These are phyloP conservation scores for Spinacia oleracea DNA, from an alignment of 179 eudicot species.

Conservation along the genomic window DNA sequence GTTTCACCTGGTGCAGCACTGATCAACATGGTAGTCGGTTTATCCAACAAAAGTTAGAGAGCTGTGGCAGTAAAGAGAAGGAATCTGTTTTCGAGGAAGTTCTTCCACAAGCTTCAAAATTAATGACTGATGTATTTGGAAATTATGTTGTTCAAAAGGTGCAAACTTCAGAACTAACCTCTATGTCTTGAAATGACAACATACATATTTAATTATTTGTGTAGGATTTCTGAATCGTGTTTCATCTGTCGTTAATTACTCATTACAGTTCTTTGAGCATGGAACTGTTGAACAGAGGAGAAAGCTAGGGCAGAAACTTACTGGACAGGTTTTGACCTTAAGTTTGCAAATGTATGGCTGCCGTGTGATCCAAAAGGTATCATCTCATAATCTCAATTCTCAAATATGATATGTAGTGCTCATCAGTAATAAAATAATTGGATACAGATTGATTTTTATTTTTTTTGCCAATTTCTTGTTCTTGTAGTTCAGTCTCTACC, in stretches of 20 bases:
- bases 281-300: constrained; percentile 78
- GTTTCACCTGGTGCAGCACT: constrained; percentile 46
- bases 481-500: not conserved
- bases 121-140: constrained; percentile 92
- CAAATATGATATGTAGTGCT: too few relatives aligned
- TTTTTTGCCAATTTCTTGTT: not conserved
- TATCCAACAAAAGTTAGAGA: constrained; percentile 88
- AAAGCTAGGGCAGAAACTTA: constrained; percentile 70
- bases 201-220: not conserved
- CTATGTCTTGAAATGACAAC: not conserved
- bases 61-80: constrained; percentile 63
- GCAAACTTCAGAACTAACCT: not conserved
- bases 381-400: not conserved
- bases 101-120: constrained; percentile 68
- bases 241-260: too few relatives aligned
- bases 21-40: constrained; percentile 98
- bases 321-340: constrained; percentile 70
- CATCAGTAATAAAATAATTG: too few relatives aligned
- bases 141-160: constrained; percentile 98
- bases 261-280: constrained; percentile 75
- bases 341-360: constrained; percentile 98
- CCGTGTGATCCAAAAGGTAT: constrained; percentile 96
- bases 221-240: constrained; percentile 14
- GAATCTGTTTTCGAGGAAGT: constrained; percentile 75
- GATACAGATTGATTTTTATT: too few relatives aligned